A percentile compares a stretch with the other conserved stretches of the same genome.
Conservation (phyloP, 345 rosid genomes). For the Pistacia integerrima region DNA sequence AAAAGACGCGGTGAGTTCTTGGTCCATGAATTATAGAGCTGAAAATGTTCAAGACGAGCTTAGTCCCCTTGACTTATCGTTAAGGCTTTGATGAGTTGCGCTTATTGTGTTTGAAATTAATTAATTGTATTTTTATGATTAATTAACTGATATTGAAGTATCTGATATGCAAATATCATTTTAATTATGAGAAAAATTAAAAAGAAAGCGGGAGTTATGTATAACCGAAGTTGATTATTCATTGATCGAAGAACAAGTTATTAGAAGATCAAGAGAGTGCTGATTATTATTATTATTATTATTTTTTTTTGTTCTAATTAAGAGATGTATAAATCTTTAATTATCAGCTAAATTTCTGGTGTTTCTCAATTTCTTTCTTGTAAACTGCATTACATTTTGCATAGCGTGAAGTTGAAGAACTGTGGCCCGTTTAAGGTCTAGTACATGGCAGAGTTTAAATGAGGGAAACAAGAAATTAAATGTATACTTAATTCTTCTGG, state of each 20-base stretch:
- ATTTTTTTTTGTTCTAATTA: neutral
- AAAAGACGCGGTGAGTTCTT: slow-evolving; percentile 21
- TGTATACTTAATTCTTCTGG: neutral
- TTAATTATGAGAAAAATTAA: neutral
- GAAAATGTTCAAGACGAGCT: slow-evolving; percentile 62
- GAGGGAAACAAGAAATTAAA: neutral
- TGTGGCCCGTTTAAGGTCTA: neutral
- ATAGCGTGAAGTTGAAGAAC: neutral
- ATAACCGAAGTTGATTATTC: neutral
- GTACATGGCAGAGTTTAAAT: neutral
- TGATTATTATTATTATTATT: neutral
- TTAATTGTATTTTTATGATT: slow-evolving; percentile 14
- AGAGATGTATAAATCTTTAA: neutral
- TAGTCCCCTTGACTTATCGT: slow-evolving; percentile 74
- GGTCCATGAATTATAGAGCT: slow-evolving; percentile 39
- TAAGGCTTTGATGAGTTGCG: slow-evolving; percentile 55
- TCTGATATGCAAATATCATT: neutral
- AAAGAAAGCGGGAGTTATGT: neutral
- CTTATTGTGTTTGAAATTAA: slow-evolving; percentile 9
- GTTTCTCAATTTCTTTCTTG: neutral
- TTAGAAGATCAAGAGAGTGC: neutral
- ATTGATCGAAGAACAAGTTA: neutral
- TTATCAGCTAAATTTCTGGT: neutral
- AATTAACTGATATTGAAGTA: neutral
- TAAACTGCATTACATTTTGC: neutral